A percentile compares a stretch with the other conserved stretches of the same genome.
These are phyloP conservation scores for Rutidosis leptorrhynchoides DNA, from an alignment of 129 eudicot genomes.

Conservation along the genomic window DNA sequence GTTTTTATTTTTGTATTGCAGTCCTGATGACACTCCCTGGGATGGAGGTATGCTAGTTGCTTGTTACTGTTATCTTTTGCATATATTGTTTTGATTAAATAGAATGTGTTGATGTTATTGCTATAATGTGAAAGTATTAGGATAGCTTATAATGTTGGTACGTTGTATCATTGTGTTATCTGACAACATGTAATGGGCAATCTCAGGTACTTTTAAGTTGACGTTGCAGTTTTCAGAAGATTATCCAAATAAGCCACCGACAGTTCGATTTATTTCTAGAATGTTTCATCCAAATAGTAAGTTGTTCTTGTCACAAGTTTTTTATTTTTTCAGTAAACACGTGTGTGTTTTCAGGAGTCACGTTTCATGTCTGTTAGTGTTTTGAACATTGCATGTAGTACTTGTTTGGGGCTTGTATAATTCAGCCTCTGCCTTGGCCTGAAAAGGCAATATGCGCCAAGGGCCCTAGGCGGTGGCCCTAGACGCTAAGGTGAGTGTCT, in stretches of 20 bases:
- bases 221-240: slow-evolving; percentile 60
- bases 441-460: too few species aligned
- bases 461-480: too few species aligned
- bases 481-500: too few species aligned
- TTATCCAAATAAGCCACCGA: slow-evolving; percentile 62
- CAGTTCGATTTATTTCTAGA: slow-evolving; percentile 57
- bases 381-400: not conserved
- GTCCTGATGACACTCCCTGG: slow-evolving; percentile 74
- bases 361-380: not conserved
- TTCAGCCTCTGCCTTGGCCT: not conserved
- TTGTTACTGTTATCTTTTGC: not conserved
- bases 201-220: slow-evolving; percentile 56
- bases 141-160: not conserved
- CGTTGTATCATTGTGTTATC: not conserved
- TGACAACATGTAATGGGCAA: slow-evolving; percentile 6
- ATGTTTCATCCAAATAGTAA: slow-evolving; percentile 72
- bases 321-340: not conserved
- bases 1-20: slow-evolving; percentile 31
- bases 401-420: slow-evolving; percentile 14
- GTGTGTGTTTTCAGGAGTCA: slow-evolving; percentile 10
- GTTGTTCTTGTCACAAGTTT: slow-evolving; percentile 16
- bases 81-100: not conserved
- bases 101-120: not conserved
- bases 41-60: slow-evolving; percentile 50
- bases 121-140: not conserved